These are phyloP conservation scores for Colletotrichum tanaceti DNA, from an alignment of 2,329 filamentous ascomycete genomes.

Conservation along the genomic window DNA sequence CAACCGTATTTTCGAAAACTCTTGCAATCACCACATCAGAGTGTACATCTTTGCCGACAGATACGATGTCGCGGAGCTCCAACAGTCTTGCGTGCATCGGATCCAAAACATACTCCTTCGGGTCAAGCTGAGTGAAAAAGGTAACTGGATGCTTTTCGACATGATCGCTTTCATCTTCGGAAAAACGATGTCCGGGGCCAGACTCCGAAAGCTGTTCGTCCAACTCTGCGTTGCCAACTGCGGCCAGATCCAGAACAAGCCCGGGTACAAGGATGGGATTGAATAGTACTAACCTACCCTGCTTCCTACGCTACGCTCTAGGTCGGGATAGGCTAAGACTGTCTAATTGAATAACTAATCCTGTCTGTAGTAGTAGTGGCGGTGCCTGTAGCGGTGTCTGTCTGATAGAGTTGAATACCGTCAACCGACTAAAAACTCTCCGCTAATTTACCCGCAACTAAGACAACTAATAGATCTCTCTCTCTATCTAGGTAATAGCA, in stretches of 20 bases:
- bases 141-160: conserved; percentile 4
- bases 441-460: too few species aligned
- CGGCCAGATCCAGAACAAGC: neutral
- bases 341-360: too few species aligned
- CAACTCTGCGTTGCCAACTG: conserved; percentile 9
- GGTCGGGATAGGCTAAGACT: too few species aligned
- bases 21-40: conserved; percentile 9
- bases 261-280: conserved; percentile 1
- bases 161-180: neutral
- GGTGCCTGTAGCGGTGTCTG: too few species aligned
- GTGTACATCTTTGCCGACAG: conserved; percentile 21
- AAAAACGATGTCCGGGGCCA: conserved; percentile 10
- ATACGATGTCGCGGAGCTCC: conserved; percentile 6
- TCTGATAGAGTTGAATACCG: too few species aligned
- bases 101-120: neutral
- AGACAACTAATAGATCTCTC: too few species aligned
- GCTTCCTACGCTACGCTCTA: too few species aligned
- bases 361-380: too few species aligned
- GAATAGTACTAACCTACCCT: too few species aligned
- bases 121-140: neutral
- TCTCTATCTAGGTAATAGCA: too few species aligned
- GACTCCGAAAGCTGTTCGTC: neutral
- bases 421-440: too few species aligned
- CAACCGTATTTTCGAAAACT: neutral
- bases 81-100: neutral